phyloP scores from a whole-genome alignment of 371 early-diverging fungal genomes.

The Haplosporangium sp. region DNA sequence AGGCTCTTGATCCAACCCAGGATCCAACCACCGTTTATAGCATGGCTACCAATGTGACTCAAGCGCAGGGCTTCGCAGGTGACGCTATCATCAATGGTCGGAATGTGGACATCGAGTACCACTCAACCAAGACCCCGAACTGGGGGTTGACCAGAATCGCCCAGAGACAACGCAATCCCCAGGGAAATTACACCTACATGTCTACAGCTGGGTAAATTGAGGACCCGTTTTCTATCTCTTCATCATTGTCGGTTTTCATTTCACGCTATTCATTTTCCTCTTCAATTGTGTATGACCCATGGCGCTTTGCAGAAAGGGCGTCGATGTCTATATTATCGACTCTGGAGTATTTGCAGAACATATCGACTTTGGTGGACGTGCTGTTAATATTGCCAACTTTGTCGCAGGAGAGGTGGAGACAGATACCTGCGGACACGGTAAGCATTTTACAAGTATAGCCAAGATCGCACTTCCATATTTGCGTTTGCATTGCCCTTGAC shows the following conservation, averaged over 20 bases:
- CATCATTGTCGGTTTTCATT: background rate
- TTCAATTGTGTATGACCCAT: background rate
- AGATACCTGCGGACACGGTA: constrained; percentile 71
- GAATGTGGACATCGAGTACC: constrained; percentile 15
- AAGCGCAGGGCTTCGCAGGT: constrained; percentile 1
- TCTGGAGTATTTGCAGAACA: constrained; percentile 67
- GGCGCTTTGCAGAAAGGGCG: constrained; percentile 33
- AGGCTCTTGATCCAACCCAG: background rate
- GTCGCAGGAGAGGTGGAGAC: constrained; percentile 53
- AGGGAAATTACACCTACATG: constrained; percentile 31
- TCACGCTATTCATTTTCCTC: background rate
- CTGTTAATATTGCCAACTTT: constrained; percentile 40
- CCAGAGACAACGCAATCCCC: constrained; percentile 5
- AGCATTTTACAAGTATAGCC: background rate
- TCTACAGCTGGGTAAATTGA: constrained; percentile 39
- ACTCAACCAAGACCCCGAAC: constrained; percentile 33
- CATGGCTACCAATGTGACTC: background rate
- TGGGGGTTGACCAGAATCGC: constrained; percentile 48
- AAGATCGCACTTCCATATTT: background rate
- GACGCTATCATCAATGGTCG: constrained; percentile 14
- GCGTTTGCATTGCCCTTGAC: background rate
- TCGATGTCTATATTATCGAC: constrained; percentile 71
- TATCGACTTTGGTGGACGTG: constrained; percentile 66
- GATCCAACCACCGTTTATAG: background rate
- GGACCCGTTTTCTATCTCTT: background rate